Evolutionary conservation across 139 green algal genomes (phyloP).

Genomic region (Bryopsis sp.): DNA sequence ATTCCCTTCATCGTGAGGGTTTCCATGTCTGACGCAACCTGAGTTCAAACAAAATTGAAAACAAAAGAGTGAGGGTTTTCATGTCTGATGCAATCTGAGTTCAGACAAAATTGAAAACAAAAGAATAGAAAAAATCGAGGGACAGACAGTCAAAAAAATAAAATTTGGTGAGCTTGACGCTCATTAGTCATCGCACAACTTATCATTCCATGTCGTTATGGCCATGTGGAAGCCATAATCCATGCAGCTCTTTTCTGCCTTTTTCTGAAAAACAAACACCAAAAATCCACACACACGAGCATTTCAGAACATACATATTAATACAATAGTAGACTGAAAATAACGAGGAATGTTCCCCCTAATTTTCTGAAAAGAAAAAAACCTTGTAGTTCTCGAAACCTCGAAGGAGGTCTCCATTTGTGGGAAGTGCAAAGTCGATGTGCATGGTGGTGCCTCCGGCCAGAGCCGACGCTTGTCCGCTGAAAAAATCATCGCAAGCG

Average conservation of each 20-base stretch:
- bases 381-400: conserved; percentile 52
- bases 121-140: neutral
- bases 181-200: too few species aligned
- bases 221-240: conserved; percentile 97
- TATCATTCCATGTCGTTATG: conserved; percentile 73
- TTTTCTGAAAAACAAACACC: conserved; percentile 38
- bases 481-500: conserved; percentile 72
- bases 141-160: neutral
- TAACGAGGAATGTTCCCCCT: neutral
- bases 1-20: conserved; percentile 60
- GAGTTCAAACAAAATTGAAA: neutral
- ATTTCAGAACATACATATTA: too few species aligned
- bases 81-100: too few species aligned
- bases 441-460: conserved; percentile 94
- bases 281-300: too few species aligned
- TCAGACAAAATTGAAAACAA: too few species aligned
- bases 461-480: conserved; percentile 59
- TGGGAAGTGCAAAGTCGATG: conserved; percentile 92
- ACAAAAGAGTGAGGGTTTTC: too few species aligned
- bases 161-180: neutral
- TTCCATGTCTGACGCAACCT: conserved; percentile 68
- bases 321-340: neutral
- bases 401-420: conserved; percentile 55
- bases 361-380: too few species aligned
- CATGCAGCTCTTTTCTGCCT: conserved; percentile 58